These are phyloP conservation scores for Suhomyces pyralidae DNA, from an alignment of 805 yeast species.

Conservation along the genomic window DNA sequence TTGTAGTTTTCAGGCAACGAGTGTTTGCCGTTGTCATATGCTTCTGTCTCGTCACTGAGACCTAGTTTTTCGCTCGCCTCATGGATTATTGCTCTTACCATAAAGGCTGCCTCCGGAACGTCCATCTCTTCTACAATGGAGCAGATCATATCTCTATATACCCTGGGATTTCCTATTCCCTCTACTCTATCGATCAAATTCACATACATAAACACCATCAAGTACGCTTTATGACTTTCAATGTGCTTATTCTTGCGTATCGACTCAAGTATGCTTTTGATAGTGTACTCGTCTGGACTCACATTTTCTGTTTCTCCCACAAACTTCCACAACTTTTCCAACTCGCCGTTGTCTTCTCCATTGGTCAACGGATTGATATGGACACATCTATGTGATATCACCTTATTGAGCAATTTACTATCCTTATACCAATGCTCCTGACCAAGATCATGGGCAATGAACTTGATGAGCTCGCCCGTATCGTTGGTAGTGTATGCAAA, in stretches of 20 bases:
- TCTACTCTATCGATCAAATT: background rate
- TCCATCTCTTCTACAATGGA: constrained; percentile 2
- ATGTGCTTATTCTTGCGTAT: constrained; percentile 4
- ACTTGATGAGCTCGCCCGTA: constrained; percentile 25
- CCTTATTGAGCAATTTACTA: constrained; percentile 27
- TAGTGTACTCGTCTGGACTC: constrained; percentile 4
- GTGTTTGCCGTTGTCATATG: constrained; percentile 3
- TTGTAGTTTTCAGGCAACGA: constrained; percentile 8
- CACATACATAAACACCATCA: constrained; percentile 6
- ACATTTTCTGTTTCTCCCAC: background rate
- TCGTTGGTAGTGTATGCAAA: constrained; percentile 28
- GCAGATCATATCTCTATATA: constrained; percentile 7
- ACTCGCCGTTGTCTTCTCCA: background rate
- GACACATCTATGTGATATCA: constrained; percentile 14
- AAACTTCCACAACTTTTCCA: constrained; percentile 7
- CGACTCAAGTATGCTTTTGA: constrained; percentile 6
- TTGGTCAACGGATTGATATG: background rate
- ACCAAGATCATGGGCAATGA: constrained; percentile 34
- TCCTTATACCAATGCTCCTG: constrained; percentile 27
- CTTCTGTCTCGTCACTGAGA: constrained; percentile 6
- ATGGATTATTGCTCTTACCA: constrained; percentile 8
- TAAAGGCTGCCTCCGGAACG: background rate
- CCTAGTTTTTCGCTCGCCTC: constrained; percentile 8
- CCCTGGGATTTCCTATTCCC: background rate
- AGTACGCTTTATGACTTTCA: background rate